A percentile compares a stretch with the other conserved stretches of the same genome.
Conservation (phyloP, 768 basidiomycete species). For the Amanita polypyramis region DNA sequence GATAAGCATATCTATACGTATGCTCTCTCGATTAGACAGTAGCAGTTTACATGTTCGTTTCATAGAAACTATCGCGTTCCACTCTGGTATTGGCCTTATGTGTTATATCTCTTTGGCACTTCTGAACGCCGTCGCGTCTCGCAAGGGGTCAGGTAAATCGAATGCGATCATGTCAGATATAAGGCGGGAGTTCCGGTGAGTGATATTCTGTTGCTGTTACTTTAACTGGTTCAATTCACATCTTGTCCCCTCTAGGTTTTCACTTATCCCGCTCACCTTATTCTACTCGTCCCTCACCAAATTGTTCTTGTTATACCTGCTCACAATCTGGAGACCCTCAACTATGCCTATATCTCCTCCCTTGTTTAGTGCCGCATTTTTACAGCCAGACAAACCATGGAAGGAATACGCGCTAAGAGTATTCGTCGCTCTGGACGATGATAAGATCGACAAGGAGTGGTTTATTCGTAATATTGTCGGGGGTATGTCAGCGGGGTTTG, state of each 20-base stretch:
- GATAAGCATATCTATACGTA: not conserved
- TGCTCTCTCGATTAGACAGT: not conserved
- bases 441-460: slow-evolving; percentile 74
- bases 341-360: slow-evolving; percentile 15
- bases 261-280: slow-evolving; percentile 67
- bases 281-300: slow-evolving; percentile 82
- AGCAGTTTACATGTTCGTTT: slow-evolving; percentile 2
- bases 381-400: slow-evolving; percentile 17
- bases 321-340: slow-evolving; percentile 70
- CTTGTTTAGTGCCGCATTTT: slow-evolving; percentile 15
- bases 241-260: slow-evolving; percentile 32
- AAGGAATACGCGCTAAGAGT: slow-evolving; percentile 26
- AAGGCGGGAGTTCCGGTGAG: slow-evolving; percentile 52
- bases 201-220: not conserved
- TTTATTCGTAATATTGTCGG: slow-evolving; percentile 74
- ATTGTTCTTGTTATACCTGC: slow-evolving; percentile 70
- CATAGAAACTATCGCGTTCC: slow-evolving; percentile 72
- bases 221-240: not conserved
- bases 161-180: slow-evolving; percentile 32
- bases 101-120: slow-evolving; percentile 41
- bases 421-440: slow-evolving; percentile 56
- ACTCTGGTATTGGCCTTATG: slow-evolving; percentile 49
- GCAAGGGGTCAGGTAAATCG: not conserved
- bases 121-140: slow-evolving; percentile 23
- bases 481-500: slow-evolving; percentile 83